Evolutionary conservation across 2,329 filamentous ascomycete species (phyloP).

Genomic region (Fusarium coicis): DNA sequence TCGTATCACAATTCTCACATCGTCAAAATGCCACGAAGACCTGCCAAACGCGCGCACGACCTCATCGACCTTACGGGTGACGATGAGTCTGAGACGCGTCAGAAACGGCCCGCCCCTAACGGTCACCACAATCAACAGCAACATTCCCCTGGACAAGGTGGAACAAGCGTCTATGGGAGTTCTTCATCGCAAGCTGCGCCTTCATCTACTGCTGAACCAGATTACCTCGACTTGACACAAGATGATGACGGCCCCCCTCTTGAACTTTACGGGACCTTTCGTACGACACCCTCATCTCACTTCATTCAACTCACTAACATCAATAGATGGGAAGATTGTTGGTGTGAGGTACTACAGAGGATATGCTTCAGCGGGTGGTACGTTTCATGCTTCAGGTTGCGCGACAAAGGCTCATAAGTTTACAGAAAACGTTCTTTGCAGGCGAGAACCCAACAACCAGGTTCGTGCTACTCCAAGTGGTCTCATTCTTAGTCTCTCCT

Average conservation of each 20-base stretch:
- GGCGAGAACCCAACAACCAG: conserved; percentile 73
- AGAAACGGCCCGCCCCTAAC: conserved; percentile 44
- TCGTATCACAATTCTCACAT: not conserved
- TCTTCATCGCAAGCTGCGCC: conserved; percentile 29
- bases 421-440: conserved; percentile 67
- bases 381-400: not conserved
- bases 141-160: conserved; percentile 25
- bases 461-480: conserved; percentile 44
- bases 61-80: conserved; percentile 57
- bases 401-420: conserved; percentile 8
- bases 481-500: conserved; percentile 5
- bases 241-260: conserved; percentile 52
- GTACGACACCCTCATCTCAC: conserved; percentile 44
- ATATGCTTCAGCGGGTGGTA: conserved; percentile 66
- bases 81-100: conserved; percentile 37
- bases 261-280: conserved; percentile 61
- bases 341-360: conserved; percentile 71
- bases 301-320: conserved; percentile 15
- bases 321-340: conserved; percentile 59
- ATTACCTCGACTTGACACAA: conserved; percentile 58
- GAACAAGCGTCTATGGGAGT: conserved; percentile 26
- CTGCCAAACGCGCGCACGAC: conserved; percentile 51
- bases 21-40: conserved; percentile 29
- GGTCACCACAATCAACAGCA: conserved; percentile 10
- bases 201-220: conserved; percentile 48